Percentiles rank a stretch among this genome's conserved stretches.
phyloP scores from a whole-genome alignment of 257 asterid genomes.

The Jasminum sambac region DNA sequence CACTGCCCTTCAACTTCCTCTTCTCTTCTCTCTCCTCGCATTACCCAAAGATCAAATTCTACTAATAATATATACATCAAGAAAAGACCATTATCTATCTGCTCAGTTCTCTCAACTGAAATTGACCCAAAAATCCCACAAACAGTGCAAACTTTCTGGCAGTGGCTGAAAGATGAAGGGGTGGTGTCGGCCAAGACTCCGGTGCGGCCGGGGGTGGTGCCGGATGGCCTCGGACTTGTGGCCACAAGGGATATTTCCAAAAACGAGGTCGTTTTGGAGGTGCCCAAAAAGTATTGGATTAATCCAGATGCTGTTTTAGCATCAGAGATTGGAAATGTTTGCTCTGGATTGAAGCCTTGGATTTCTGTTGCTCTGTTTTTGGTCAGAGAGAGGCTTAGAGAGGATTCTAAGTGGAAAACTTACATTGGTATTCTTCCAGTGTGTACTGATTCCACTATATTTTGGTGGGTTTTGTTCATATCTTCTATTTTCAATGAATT shows the following conservation, averaged over 20 bases:
- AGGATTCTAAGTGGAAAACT: conserved; percentile 72
- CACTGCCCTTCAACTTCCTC: conserved; percentile 36
- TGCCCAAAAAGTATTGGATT: conserved; percentile 85
- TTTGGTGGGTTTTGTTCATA: conserved; percentile 70
- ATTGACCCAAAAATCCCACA: conserved; percentile 57
- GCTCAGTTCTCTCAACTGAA: conserved; percentile 43
- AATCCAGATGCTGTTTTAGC: conserved; percentile 65
- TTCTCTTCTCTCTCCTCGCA: conserved; percentile 27
- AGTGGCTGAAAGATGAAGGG: conserved; percentile 86
- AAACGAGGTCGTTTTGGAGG: conserved; percentile 86
- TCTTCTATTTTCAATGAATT: not conserved
- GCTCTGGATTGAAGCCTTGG: conserved; percentile 89
- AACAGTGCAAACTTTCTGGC: conserved; percentile 71
- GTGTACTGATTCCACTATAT: conserved; percentile 75
- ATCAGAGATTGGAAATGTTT: conserved; percentile 73
- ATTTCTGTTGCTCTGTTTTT: conserved; percentile 73
- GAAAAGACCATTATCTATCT: conserved; percentile 36
- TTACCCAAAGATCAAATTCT: conserved; percentile 28
- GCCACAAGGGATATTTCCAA: conserved; percentile 62
- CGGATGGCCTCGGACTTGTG: conserved; percentile 89
- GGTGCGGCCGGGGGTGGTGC: conserved; percentile 74
- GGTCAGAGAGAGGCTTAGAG: conserved; percentile 68
- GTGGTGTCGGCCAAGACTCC: conserved; percentile 76
- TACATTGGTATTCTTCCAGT: conserved; percentile 74
- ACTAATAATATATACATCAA: conserved; percentile 24